Evolutionary conservation across 2,329 filamentous ascomycete species (phyloP).

Genomic region (Venturia pyrina): DNA sequence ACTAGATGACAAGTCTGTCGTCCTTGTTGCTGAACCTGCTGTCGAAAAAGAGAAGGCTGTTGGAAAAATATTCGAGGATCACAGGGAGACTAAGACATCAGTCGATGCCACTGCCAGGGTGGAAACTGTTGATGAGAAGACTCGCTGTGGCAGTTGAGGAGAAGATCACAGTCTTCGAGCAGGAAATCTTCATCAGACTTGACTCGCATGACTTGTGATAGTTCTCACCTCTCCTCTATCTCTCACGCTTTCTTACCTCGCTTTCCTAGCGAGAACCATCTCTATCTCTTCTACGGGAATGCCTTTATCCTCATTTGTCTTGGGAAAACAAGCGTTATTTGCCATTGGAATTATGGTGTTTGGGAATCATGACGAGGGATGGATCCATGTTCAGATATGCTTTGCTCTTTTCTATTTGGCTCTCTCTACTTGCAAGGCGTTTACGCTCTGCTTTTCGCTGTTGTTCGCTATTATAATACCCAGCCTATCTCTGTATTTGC

Average conservation of each 20-base stretch:
- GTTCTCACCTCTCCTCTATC: neutral
- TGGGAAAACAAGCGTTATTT: neutral
- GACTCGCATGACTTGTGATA: neutral
- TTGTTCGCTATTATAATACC: neutral
- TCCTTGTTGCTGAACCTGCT: slow-evolving; percentile 4
- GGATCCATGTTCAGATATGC: neutral
- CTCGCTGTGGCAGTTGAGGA: neutral
- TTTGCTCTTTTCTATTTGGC: neutral
- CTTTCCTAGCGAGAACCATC: neutral
- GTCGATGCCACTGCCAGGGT: neutral
- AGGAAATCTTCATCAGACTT: neutral
- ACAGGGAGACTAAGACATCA: neutral
- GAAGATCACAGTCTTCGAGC: neutral
- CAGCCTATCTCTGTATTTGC: neutral
- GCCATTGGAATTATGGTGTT: neutral
- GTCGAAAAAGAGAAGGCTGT: neutral
- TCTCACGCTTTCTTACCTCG: neutral
- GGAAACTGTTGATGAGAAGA: neutral
- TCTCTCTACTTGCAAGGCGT: neutral
- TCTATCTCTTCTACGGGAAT: neutral
- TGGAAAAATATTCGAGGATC: neutral
- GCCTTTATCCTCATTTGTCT: neutral
- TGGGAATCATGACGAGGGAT: neutral
- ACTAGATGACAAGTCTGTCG: slow-evolving; percentile 21
- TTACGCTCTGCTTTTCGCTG: neutral